Conservation (phyloP, 257 asterid genomes). For the Solanum okadae region DNA sequence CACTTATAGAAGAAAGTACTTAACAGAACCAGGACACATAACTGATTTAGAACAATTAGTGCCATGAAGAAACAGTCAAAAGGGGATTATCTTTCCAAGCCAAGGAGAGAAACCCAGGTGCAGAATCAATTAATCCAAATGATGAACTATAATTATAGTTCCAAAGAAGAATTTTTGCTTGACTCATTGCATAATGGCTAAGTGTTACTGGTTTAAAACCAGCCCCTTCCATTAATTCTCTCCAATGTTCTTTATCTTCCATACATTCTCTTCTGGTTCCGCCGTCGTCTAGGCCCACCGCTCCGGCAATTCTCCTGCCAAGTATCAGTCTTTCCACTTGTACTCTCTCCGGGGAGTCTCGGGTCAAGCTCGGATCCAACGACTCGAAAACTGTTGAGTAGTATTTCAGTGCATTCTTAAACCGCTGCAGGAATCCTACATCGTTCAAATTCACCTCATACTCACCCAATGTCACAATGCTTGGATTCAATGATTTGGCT, state of each 20-base stretch:
- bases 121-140: slow-evolving; percentile 58
- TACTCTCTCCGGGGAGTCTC: slow-evolving; percentile 66
- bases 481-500: slow-evolving; percentile 66
- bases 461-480: slow-evolving; percentile 80
- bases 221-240: slow-evolving; percentile 59
- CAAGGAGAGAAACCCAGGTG: slow-evolving; percentile 70
- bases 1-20: not conserved
- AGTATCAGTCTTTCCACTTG: slow-evolving; percentile 53
- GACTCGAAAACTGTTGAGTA: slow-evolving; percentile 81
- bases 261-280: slow-evolving; percentile 41
- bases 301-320: slow-evolving; percentile 63
- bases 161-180: slow-evolving; percentile 79
- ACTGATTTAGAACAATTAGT: slow-evolving; percentile 15
- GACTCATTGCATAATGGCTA: slow-evolving; percentile 91
- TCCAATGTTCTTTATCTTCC: slow-evolving; percentile 88
- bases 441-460: slow-evolving; percentile 62
- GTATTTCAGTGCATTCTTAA: slow-evolving; percentile 62
- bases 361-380: slow-evolving; percentile 52
- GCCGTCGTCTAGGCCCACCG: slow-evolving; percentile 45
- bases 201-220: slow-evolving; percentile 59
- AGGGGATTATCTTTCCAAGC: slow-evolving; percentile 88
- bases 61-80: slow-evolving; percentile 92
- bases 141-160: slow-evolving; percentile 56
- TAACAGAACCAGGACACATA: not conserved
- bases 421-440: slow-evolving; percentile 53